Evolutionary conservation across 1,284 basidiomycete genomes (phyloP).

Genomic region (Ustilago tritici): DNA sequence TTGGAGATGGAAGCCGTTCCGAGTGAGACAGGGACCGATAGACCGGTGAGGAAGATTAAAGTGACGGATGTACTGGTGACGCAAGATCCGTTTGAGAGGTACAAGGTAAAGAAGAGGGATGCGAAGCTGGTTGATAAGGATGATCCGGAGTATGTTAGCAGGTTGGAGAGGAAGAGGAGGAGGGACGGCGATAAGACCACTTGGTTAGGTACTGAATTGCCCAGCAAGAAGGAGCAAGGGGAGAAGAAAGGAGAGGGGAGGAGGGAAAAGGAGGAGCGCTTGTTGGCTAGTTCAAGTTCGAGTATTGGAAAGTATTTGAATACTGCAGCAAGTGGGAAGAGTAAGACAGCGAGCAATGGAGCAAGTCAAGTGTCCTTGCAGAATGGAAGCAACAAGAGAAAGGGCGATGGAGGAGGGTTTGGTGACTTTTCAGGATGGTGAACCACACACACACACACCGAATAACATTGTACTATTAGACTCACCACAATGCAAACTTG

Average conservation of each 20-base stretch:
- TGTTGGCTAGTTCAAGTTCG: conserved; percentile 10
- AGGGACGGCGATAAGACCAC: conserved; percentile 65
- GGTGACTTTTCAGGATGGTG: conserved; percentile 65
- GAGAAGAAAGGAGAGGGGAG: background rate
- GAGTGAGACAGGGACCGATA: conserved; percentile 84
- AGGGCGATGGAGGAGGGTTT: conserved; percentile 43
- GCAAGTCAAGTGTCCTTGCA: background rate
- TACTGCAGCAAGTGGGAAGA: background rate
- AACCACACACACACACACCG: background rate
- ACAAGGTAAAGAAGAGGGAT: conserved; percentile 40
- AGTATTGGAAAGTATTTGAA: conserved; percentile 44
- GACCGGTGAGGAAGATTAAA: conserved; percentile 83
- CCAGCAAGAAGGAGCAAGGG: background rate
- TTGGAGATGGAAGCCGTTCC: conserved; percentile 84
- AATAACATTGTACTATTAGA: background rate
- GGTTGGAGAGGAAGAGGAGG: conserved; percentile 57
- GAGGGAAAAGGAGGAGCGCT: background rate
- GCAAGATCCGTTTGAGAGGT: conserved; percentile 63
- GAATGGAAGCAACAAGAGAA: conserved; percentile 17
- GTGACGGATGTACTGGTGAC: conserved; percentile 69
- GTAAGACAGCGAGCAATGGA: background rate
- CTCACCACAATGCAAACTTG: background rate
- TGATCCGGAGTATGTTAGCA: conserved; percentile 42
- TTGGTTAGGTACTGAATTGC: conserved; percentile 55
- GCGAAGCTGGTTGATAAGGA: conserved; percentile 46